A percentile compares a stretch with the other conserved stretches of the same genome.
Evolutionary conservation across 2,329 filamentous ascomycete species (phyloP).

Genomic region (Fusarium drepaniforme): DNA sequence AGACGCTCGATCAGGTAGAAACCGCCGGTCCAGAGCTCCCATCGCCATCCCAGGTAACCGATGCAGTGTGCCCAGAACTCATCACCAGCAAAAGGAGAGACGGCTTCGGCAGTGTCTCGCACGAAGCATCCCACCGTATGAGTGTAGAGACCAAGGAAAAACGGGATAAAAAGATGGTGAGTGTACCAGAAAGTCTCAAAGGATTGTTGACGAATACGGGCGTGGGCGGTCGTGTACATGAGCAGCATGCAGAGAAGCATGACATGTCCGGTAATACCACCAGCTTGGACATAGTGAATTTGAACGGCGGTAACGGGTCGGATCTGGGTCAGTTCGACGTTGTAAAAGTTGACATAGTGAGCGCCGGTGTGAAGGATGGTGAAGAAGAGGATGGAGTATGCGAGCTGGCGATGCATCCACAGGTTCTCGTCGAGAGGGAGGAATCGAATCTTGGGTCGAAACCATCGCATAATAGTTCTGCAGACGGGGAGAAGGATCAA

Average conservation of each 20-base stretch:
- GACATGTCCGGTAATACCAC: constrained; percentile 94
- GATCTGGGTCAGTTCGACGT: constrained; percentile 88
- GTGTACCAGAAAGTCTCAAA: constrained; percentile 99
- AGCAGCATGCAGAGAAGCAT: constrained; percentile 99
- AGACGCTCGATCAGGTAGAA: constrained; percentile 90
- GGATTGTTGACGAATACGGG: constrained; percentile 93
- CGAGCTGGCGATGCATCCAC: constrained; percentile 96
- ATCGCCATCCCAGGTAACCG: constrained; percentile 96
- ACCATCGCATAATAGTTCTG: constrained; percentile 84
- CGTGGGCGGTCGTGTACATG: constrained; percentile 96
- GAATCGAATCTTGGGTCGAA: constrained; percentile 89
- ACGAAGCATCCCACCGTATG: constrained; percentile 98
- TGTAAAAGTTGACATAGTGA: constrained; percentile 99
- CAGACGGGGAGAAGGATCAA: constrained; percentile 96
- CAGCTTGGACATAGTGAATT: constrained; percentile 91
- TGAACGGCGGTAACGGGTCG: constrained; percentile 84
- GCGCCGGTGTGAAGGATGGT: constrained; percentile 79
- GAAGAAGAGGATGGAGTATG: constrained; percentile 89
- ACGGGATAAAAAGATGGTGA: constrained; percentile 98
- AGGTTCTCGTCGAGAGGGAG: constrained; percentile 95
- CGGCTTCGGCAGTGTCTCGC: constrained; percentile 77
- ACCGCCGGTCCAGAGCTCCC: constrained; percentile 89
- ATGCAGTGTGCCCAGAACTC: constrained; percentile 93
- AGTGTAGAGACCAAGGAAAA: constrained; percentile 92
- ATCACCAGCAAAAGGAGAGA: constrained; percentile 87